Evolutionary conservation across 2,329 filamentous ascomycete species (phyloP).

Genomic region (Aureobasidium uvarum): DNA sequence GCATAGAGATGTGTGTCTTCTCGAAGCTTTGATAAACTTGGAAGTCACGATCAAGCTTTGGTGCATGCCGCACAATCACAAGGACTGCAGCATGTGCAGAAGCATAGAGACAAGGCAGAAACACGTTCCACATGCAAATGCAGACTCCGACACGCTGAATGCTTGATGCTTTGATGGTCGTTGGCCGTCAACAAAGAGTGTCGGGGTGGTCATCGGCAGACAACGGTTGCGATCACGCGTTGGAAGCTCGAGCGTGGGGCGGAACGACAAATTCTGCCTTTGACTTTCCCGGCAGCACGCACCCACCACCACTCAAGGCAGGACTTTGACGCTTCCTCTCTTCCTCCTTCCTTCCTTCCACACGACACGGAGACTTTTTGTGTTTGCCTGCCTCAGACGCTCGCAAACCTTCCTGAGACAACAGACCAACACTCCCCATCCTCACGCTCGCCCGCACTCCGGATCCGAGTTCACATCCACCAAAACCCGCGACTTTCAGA

Average conservation of each 20-base stretch:
- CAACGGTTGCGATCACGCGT: conserved; percentile 1
- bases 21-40: not conserved
- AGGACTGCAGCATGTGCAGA: not conserved
- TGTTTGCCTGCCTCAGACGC: conserved; percentile 23
- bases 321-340: conserved; percentile 1
- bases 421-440: not conserved
- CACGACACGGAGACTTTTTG: conserved; percentile 1
- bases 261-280: not conserved
- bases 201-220: not conserved
- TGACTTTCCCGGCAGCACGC: conserved; percentile 1
- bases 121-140: not conserved
- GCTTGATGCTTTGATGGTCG: not conserved
- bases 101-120: not conserved
- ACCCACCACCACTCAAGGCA: not conserved
- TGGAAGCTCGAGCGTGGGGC: conserved; percentile 6
- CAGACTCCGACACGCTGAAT: not conserved
- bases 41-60: conserved; percentile 9
- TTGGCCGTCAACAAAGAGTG: conserved; percentile 12
- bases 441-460: conserved; percentile 12
- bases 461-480: conserved; percentile 22
- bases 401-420: conserved; percentile 19
- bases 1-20: conserved; percentile 1
- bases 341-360: conserved; percentile 7
- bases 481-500: conserved; percentile 24
- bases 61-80: conserved; percentile 8